Conservation (phyloP, 495 filamentous ascomycete species). For the Tuber calosporum region DNA sequence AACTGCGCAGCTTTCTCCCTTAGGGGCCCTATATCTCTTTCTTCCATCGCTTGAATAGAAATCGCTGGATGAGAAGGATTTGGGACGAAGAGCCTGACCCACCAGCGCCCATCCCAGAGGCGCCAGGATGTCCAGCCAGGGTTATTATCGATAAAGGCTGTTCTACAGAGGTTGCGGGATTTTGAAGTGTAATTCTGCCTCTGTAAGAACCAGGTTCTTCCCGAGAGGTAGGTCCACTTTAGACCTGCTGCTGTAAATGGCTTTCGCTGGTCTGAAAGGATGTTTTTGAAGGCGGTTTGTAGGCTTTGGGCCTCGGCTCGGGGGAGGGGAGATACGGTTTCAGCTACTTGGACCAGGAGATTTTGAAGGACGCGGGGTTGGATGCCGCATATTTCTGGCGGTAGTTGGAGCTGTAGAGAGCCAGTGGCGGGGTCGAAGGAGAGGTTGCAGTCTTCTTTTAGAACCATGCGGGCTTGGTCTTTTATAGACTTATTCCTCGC, state of each 20-base stretch:
- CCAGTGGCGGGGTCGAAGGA: slow-evolving; percentile 45
- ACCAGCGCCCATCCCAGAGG: slow-evolving; percentile 78
- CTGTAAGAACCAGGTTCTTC: slow-evolving; percentile 17
- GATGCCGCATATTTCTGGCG: slow-evolving; percentile 9
- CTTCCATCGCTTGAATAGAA: background rate
- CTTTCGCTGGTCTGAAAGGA: slow-evolving; percentile 32
- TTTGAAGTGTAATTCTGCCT: slow-evolving; percentile 9
- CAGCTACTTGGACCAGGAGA: slow-evolving; percentile 46
- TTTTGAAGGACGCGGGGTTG: slow-evolving; percentile 9
- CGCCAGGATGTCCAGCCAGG: slow-evolving; percentile 45
- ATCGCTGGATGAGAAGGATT: background rate
- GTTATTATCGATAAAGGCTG: background rate
- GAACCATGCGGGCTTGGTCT: slow-evolving; percentile 43
- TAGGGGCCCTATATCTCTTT: slow-evolving; percentile 16
- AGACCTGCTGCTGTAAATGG: slow-evolving; percentile 30
- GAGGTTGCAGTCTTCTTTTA: slow-evolving; percentile 44
- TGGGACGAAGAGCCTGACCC: slow-evolving; percentile 54
- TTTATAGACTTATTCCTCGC: slow-evolving; percentile 38
- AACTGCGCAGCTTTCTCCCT: slow-evolving; percentile 18
- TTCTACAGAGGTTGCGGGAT: background rate
- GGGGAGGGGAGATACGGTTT: slow-evolving; percentile 46
- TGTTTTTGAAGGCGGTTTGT: slow-evolving; percentile 33
- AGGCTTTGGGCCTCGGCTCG: slow-evolving; percentile 44
- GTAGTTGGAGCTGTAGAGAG: slow-evolving; percentile 45
- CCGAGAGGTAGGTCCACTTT: slow-evolving; percentile 23